Evolutionary conservation across 192 early-diverging fungal species (phyloP).

Genomic region (Coemansia umbellata): DNA sequence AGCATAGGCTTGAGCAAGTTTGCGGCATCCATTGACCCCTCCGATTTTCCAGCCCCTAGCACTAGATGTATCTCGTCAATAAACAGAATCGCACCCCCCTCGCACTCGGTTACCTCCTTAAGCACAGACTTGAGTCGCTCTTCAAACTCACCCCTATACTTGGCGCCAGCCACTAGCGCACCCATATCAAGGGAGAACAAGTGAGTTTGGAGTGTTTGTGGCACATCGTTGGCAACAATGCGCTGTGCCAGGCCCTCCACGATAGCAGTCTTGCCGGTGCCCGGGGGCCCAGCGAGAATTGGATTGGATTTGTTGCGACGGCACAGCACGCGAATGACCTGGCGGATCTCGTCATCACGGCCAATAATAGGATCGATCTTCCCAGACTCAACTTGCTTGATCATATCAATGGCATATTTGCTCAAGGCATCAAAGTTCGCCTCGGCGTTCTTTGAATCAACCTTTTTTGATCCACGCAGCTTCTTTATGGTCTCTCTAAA

Average conservation of each 20-base stretch:
- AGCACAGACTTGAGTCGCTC: slow-evolving; percentile 95
- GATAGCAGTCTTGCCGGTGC: slow-evolving; percentile 74
- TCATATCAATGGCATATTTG: slow-evolving; percentile 93
- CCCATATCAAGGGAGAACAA: slow-evolving; percentile 97
- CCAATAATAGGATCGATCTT: slow-evolving; percentile 98
- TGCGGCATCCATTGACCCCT: slow-evolving; percentile 94
- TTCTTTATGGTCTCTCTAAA: slow-evolving; percentile 73
- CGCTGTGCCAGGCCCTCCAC: slow-evolving; percentile 95
- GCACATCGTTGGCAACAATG: slow-evolving; percentile 91
- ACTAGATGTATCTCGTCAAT: slow-evolving; percentile 97
- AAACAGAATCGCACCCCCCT: slow-evolving; percentile 89
- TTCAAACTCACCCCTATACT: slow-evolving; percentile 98
- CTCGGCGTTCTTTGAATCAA: slow-evolving; percentile 84
- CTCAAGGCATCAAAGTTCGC: slow-evolving; percentile 84
- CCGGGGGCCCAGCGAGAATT: slow-evolving; percentile 78
- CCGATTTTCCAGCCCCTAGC: slow-evolving; percentile 86
- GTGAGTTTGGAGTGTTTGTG: slow-evolving; percentile 71
- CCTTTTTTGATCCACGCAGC: slow-evolving; percentile 75
- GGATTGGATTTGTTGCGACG: slow-evolving; percentile 91
- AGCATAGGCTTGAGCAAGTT: slow-evolving; percentile 98
- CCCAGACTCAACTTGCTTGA: slow-evolving; percentile 73
- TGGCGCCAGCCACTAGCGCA: slow-evolving; percentile 86
- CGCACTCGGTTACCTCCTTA: slow-evolving; percentile 89
- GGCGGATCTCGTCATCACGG: slow-evolving; percentile 92
- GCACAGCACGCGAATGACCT: slow-evolving; percentile 90